Evolutionary conservation across 352 stramenopile species (phyloP), one percentile per base, ranked within the genome.

Genomic region (Globisporangium paddicum): DNA sequence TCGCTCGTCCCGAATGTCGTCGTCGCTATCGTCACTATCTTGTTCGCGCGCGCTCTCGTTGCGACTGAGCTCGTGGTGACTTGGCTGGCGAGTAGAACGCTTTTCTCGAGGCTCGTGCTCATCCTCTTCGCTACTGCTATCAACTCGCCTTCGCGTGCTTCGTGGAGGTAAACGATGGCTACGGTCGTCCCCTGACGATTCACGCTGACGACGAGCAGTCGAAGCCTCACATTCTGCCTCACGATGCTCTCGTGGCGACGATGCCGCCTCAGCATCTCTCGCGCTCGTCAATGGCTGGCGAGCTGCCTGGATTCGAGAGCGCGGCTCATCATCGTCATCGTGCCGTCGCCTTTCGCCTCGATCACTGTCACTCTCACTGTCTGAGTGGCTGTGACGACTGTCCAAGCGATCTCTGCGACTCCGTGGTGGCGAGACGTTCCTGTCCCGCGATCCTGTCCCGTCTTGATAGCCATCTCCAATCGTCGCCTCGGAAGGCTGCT

Each of bases 351-450:
- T 70, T n/a, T 68, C 56, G n/a, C 50, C 30, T 28, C 44, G 35
- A 26, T 68, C 61, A 23, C 79, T 60, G 48, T 76, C 66, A 34
- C 63, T 76, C 9, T 68, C 68, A n/a, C 64, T 61, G 26, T 76
- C 46, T 8, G 30, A 48, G 18, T 55, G 45, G 23, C 47, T 62
- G 3, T 28, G 25, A 55, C 8, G 44, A 34, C 30, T 54, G 44
- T 5, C 55, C 35, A 38, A 56, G 59, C 14, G 30, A 21, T 35
- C 62, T 54, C n/a, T 50, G 28, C 57, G 60, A 38, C 8, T 46
- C 7, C 34, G 44, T 60, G 26, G 26, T 18, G 8, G 26, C 5
- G 46, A 60, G 32, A 48, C 45, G 49, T 60, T 45, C 46, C 42
- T 55, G 47, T 8, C 58, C 35, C 9, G 45, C 28, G 40, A 26